phyloP scores from a whole-genome alignment of 495 filamentous ascomycete genomes.

The Cudoniella acicularis region DNA sequence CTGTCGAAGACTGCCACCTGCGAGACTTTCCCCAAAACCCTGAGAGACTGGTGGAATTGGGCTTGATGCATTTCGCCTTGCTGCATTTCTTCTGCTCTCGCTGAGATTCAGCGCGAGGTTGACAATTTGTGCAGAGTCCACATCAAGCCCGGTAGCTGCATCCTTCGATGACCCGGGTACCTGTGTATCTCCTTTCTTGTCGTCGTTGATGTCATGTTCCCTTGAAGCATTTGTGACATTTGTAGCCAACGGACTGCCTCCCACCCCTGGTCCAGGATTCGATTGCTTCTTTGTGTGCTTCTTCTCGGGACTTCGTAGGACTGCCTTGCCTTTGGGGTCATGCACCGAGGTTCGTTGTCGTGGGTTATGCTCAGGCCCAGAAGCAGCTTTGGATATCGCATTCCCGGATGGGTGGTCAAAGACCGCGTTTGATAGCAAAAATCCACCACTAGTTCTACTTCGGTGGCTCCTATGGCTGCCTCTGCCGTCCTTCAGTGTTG shows the following conservation, averaged over 20 bases:
- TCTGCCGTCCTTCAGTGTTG: conserved; percentile 12
- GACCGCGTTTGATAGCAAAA: conserved; percentile 21
- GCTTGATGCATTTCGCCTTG: conserved; percentile 48
- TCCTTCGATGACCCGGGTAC: neutral
- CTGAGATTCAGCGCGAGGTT: conserved; percentile 85
- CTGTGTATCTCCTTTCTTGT: too few species aligned
- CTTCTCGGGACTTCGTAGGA: conserved; percentile 16
- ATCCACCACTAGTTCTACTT: conserved; percentile 23
- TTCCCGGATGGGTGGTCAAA: conserved; percentile 13
- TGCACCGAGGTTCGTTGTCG: conserved; percentile 11
- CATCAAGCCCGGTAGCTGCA: conserved; percentile 41
- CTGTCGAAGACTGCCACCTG: conserved; percentile 56
- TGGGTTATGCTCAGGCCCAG: neutral
- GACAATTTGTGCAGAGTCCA: conserved; percentile 82
- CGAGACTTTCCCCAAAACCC: conserved; percentile 35
- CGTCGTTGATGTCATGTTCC: neutral
- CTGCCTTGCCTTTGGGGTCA: conserved; percentile 21
- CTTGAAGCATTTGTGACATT: conserved; percentile 11
- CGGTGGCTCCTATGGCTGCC: conserved; percentile 24
- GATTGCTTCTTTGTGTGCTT: conserved; percentile 18
- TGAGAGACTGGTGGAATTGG: conserved; percentile 45
- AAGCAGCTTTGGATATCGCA: neutral
- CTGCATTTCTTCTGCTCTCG: conserved; percentile 68
- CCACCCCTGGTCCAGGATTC: conserved; percentile 10
- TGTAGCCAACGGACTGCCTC: conserved; percentile 17